Percentiles rank a stretch among this genome's conserved stretches.
Evolutionary conservation across 1,284 basidiomycete genomes (phyloP).

Genomic region (Cryptococcus floricola): DNA sequence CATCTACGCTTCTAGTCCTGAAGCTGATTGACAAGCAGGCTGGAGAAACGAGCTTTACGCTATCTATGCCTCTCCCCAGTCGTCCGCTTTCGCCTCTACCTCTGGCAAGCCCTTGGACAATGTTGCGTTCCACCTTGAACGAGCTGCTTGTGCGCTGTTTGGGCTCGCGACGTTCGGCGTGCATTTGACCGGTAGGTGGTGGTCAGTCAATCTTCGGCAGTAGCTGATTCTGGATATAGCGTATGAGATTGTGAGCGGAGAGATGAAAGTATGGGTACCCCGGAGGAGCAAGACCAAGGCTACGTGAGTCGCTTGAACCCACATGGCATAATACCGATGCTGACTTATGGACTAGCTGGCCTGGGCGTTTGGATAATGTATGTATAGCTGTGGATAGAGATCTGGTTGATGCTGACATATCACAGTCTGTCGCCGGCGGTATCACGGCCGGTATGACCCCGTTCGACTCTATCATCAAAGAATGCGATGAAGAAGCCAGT

Average conservation of each 20-base stretch:
- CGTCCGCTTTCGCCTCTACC: slow-evolving; percentile 48
- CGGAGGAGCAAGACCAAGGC: slow-evolving; percentile 78
- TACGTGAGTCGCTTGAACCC: slow-evolving; percentile 57
- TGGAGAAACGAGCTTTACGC: slow-evolving; percentile 84
- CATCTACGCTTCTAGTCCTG: neutral
- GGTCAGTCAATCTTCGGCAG: neutral
- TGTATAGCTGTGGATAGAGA: neutral
- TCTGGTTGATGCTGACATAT: neutral
- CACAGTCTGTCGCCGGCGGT: slow-evolving; percentile 54
- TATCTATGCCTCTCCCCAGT: slow-evolving; percentile 64
- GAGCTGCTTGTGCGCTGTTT: slow-evolving; percentile 73
- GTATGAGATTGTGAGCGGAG: slow-evolving; percentile 41
- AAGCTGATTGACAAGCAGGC: slow-evolving; percentile 41
- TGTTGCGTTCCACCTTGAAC: slow-evolving; percentile 81
- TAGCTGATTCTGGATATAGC: slow-evolving; percentile 14
- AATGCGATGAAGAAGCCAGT: slow-evolving; percentile 88
- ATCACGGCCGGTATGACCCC: slow-evolving; percentile 65
- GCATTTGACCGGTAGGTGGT: slow-evolving; percentile 40
- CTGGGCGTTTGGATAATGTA: slow-evolving; percentile 53
- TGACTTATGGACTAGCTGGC: slow-evolving; percentile 54
- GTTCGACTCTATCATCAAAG: slow-evolving; percentile 79
- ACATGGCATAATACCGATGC: neutral
- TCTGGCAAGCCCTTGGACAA: slow-evolving; percentile 49
- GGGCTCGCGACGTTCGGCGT: slow-evolving; percentile 76
- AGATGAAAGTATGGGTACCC: slow-evolving; percentile 77